Evolutionary conservation across 1,284 basidiomycete genomes (phyloP), one percentile per base, ranked within the genome.

Genomic region (Ceratobasidium sp.): DNA sequence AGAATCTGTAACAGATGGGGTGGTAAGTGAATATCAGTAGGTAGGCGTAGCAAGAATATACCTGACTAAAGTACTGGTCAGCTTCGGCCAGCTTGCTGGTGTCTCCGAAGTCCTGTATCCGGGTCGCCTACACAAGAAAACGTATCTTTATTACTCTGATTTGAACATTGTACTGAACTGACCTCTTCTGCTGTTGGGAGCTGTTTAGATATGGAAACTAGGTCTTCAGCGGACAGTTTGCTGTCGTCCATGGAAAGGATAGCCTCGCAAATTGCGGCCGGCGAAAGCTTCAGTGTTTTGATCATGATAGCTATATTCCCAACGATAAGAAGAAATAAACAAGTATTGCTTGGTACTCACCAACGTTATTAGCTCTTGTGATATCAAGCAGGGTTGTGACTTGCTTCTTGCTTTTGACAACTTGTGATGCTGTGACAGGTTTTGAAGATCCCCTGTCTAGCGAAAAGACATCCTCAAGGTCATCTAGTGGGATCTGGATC

Each of bases 41-140:
- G 50, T 28, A 30, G 3, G 12, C 10, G 8, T 28, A 30, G 30
- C 8, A 34, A 26, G 23, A 16, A 77, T 81, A 74, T 72, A 92
- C 92, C 84, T 92, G 87, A 72, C 84, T 83, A 78, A 96, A 92
- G 80, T 92, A 96, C 78, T 91, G 91, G 78, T 97, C 95, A 21
- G 93, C 89, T 77, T 92, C 93, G 3, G 92, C 87, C 3, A 94
- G 84, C 79, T 90, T 90, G 72, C 83, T 83, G 21, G 89, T 82
- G 73, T 93, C 89, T 0, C 84, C 85, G 76, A 90, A 93, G 53
- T 87, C 86, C 73, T 85, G 87, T 50, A 94, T 85, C 21, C 89
- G 83, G 21, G 84, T 83, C 52, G 89, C 82, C 89, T 92, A 76
- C 2, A 52, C 46, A 23, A 21, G 32, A 39, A 12, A 9, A 46